Conservation (phyloP, 129 eudicot genomes). For the Ambrosia trifida region DNA sequence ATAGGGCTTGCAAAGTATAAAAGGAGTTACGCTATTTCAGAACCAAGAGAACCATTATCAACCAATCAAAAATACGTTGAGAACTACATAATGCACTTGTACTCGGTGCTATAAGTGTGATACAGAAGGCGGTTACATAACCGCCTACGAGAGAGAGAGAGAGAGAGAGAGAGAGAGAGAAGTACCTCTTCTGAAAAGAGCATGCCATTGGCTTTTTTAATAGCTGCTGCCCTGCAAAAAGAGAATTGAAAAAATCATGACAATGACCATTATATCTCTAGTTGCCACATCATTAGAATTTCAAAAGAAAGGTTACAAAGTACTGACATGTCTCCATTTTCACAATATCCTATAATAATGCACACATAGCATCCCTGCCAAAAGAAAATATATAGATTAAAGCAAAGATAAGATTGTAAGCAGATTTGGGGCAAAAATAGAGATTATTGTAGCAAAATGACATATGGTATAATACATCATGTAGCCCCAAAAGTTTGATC, state of each 20-base stretch:
- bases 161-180: background rate
- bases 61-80: too few relatives aligned
- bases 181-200: slow-evolving; percentile 90
- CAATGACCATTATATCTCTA: slow-evolving; percentile 14
- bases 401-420: background rate
- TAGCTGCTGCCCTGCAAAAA: slow-evolving; percentile 81
- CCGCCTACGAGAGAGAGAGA: background rate
- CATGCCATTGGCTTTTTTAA: slow-evolving; percentile 80
- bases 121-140: too few relatives aligned
- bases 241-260: slow-evolving; percentile 6
- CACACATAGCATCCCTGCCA: slow-evolving; percentile 98
- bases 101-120: too few relatives aligned
- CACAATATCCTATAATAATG: slow-evolving; percentile 95
- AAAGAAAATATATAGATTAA: slow-evolving; percentile 11
- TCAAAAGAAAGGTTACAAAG: slow-evolving; percentile 14
- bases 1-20: slow-evolving; percentile 12
- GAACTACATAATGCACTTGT: too few relatives aligned
- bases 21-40: background rate
- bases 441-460: background rate
- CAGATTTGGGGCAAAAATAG: slow-evolving; percentile 2
- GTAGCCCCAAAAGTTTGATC: background rate
- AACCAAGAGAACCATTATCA: too few relatives aligned
- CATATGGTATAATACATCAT: background rate
- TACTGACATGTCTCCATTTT: slow-evolving; percentile 99
- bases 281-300: slow-evolving; percentile 7